These are phyloP conservation scores for Hamigera avellanea DNA, from an alignment of 495 filamentous ascomycete genomes.

Conservation along the genomic window DNA sequence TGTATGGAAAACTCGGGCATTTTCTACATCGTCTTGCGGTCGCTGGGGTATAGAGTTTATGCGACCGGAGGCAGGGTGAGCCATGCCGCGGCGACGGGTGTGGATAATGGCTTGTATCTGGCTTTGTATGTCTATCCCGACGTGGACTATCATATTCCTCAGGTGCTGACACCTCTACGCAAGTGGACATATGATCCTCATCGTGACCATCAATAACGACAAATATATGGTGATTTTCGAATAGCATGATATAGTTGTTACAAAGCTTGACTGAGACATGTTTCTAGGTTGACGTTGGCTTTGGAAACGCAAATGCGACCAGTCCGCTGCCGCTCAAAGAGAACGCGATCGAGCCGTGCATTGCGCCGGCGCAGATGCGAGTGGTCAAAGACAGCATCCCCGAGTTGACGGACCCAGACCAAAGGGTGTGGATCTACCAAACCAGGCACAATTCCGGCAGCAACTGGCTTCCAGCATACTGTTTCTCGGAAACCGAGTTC, in stretches of 20 bases:
- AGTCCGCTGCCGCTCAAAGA: constrained; percentile 5
- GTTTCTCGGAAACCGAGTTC: constrained; percentile 46
- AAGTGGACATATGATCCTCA: constrained; percentile 48
- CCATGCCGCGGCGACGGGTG: constrained; percentile 6
- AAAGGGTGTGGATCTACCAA: constrained; percentile 43
- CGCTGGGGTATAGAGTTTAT: constrained; percentile 43
- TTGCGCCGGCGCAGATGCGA: constrained; percentile 14
- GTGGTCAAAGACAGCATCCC: constrained; percentile 25
- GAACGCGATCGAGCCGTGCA: too few species aligned
- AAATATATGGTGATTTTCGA: constrained; percentile 25
- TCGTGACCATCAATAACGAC: constrained; percentile 40
- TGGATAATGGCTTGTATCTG: constrained; percentile 8
- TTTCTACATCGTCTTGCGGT: constrained; percentile 47
- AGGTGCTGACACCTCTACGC: too few species aligned
- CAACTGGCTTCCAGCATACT: constrained; percentile 41
- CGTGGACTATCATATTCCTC: too few species aligned
- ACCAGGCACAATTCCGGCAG: constrained; percentile 23
- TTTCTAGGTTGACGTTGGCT: constrained; percentile 33
- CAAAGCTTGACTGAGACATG: too few species aligned
- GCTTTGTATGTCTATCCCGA: constrained; percentile 8
- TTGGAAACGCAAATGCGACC: constrained; percentile 46
- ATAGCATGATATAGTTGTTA: too few species aligned
- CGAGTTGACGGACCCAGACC: constrained; percentile 11
- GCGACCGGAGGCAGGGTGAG: constrained; percentile 19
- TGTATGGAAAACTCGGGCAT: constrained; percentile 61